Evolutionary conservation across 169 alveolate genomes (phyloP).

Genomic region (Miamiensis avidus): DNA sequence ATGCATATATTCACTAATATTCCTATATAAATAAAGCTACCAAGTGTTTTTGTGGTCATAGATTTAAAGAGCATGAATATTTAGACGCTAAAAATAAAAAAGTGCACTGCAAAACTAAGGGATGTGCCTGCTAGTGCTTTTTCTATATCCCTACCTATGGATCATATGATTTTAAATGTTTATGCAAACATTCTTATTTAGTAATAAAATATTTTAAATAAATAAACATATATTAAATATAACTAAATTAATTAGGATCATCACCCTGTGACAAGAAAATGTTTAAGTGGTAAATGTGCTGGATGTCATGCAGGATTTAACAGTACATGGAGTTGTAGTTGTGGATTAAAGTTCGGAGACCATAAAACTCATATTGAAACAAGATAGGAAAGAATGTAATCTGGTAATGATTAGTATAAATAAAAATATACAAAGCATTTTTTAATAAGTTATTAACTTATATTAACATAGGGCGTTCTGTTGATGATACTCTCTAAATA

Average conservation of each 20-base stretch:
- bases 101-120: constrained; percentile 79
- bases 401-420: too few relatives aligned
- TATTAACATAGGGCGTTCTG: too few relatives aligned
- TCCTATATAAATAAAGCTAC: too few relatives aligned
- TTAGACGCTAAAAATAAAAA: constrained; percentile 71
- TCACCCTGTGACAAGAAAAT: neutral
- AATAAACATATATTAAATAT: too few relatives aligned
- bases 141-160: constrained; percentile 88
- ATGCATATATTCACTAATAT: too few relatives aligned
- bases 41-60: constrained; percentile 89
- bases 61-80: constrained; percentile 84
- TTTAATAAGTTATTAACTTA: too few relatives aligned
- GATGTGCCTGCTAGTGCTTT: constrained; percentile 81
- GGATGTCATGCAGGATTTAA: constrained; percentile 51
- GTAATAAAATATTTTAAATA: constrained; percentile 79
- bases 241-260: constrained; percentile 55
- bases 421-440: too few relatives aligned
- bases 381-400: constrained; percentile 83
- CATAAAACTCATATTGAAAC: constrained; percentile 85
- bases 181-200: constrained; percentile 87
- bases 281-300: neutral
- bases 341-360: constrained; percentile 74
- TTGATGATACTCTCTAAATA: too few relatives aligned
- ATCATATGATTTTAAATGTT: constrained; percentile 84
- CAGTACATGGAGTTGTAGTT: constrained; percentile 83